phyloP scores from a whole-genome alignment of 805 yeast species.

The Kazachstania taianensis region DNA sequence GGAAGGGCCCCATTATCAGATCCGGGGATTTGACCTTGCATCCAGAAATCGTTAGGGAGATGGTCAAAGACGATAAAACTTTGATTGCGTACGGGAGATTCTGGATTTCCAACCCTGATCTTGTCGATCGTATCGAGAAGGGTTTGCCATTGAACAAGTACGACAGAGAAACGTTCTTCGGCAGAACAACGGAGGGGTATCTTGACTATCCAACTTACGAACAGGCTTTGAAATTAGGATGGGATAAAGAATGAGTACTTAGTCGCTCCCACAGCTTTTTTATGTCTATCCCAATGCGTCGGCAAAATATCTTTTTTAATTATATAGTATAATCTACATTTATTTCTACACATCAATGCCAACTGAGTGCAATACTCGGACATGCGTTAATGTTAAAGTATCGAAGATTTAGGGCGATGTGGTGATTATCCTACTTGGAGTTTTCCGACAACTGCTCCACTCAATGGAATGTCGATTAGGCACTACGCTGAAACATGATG shows the following conservation, averaged over 20 bases:
- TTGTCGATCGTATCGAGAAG: slow-evolving; percentile 33
- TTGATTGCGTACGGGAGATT: slow-evolving; percentile 35
- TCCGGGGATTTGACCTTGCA: slow-evolving; percentile 27
- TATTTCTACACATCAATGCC: neutral
- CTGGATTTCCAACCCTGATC: slow-evolving; percentile 45
- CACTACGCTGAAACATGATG: no score
- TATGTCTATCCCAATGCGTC: no score
- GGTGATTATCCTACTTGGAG: no score
- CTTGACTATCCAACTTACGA: slow-evolving; percentile 31
- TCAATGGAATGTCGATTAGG: no score
- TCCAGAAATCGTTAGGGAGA: slow-evolving; percentile 15
- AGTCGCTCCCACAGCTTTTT: no score
- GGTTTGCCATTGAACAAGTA: slow-evolving; percentile 33
- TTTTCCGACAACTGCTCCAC: no score
- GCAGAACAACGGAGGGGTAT: slow-evolving; percentile 30
- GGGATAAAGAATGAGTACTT: no score
- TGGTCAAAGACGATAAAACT: slow-evolving; percentile 33
- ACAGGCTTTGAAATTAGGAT: slow-evolving; percentile 7
- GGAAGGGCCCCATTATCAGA: slow-evolving; percentile 35
- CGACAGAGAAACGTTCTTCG: slow-evolving; percentile 39
- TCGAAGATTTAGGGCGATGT: no score
- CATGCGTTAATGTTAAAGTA: no score
- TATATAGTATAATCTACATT: no score
- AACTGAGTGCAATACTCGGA: no score
- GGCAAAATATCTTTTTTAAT: slow-evolving; percentile 1